phyloP scores from a whole-genome alignment of 352 stramenopile genomes.

The Phytophthora europaea region DNA sequence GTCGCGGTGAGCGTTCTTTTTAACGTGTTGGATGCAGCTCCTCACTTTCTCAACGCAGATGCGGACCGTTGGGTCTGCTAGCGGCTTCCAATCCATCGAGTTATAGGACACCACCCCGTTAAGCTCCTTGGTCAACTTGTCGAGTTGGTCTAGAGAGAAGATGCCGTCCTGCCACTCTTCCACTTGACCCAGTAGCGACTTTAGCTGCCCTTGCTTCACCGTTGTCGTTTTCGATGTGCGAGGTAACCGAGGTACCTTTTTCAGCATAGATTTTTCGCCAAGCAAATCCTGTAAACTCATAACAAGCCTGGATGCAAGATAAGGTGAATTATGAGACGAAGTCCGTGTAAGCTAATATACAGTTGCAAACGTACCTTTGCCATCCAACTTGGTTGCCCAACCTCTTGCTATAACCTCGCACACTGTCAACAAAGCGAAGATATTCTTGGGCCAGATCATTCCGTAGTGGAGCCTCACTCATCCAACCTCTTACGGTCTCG shows the following conservation, averaged over 20 bases:
- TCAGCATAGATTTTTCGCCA: neutral
- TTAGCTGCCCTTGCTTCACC: slow-evolving; percentile 1
- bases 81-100: slow-evolving; percentile 25
- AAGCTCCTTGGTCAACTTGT: slow-evolving; percentile 29
- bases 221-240: slow-evolving; percentile 7
- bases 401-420: slow-evolving; percentile 24
- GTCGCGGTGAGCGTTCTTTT: slow-evolving; percentile 18
- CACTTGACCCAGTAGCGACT: slow-evolving; percentile 15
- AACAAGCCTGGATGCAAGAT: slow-evolving; percentile 14
- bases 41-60: slow-evolving; percentile 30
- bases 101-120: slow-evolving; percentile 19
- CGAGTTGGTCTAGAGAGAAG: slow-evolving; percentile 43
- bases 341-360: neutral
- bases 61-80: slow-evolving; percentile 7
- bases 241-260: neutral
- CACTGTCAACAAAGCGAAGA: slow-evolving; percentile 8
- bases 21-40: slow-evolving; percentile 29
- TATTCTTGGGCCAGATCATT: slow-evolving; percentile 18
- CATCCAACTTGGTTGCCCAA: slow-evolving; percentile 19
- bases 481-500: slow-evolving; percentile 14
- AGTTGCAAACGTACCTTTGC: slow-evolving; percentile 21
- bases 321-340: neutral
- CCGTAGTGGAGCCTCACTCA: slow-evolving; percentile 8
- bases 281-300: slow-evolving; percentile 8
- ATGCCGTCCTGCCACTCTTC: slow-evolving; percentile 38